These are phyloP conservation scores for Bipolaris gigantea DNA, from an alignment of 2,329 filamentous ascomycete genomes.

Conservation along the genomic window DNA sequence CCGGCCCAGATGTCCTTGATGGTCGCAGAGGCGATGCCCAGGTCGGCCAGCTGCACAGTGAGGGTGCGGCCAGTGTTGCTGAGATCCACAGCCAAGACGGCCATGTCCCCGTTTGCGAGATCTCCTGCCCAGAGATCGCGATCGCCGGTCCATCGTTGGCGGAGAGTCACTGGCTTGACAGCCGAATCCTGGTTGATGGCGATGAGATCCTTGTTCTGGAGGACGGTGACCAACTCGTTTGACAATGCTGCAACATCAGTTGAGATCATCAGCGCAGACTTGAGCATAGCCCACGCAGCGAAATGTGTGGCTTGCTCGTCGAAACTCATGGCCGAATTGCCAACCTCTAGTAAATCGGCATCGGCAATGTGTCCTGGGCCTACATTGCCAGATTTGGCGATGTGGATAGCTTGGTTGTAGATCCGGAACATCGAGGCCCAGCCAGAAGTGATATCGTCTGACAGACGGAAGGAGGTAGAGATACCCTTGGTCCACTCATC, in stretches of 20 bases:
- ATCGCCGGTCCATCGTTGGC: constrained; percentile 23
- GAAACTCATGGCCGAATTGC: constrained; percentile 21
- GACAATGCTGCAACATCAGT: constrained; percentile 20
- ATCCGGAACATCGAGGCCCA: constrained; percentile 24
- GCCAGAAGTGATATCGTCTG: constrained; percentile 20
- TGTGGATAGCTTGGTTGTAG: constrained; percentile 24
- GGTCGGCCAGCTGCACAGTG: constrained; percentile 15
- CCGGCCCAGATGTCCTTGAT: constrained; percentile 25
- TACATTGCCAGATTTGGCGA: constrained; percentile 19
- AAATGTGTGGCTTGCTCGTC: constrained; percentile 29
- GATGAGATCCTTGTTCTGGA: constrained; percentile 27
- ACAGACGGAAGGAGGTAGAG: constrained; percentile 25
- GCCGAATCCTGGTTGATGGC: constrained; percentile 25
- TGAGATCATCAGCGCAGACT: constrained; percentile 26
- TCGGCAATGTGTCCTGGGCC: constrained; percentile 24
- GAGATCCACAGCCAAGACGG: constrained; percentile 22
- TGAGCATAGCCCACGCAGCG: constrained; percentile 26
- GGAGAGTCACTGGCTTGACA: constrained; percentile 23
- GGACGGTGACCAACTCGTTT: constrained; percentile 13
- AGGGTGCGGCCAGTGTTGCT: constrained; percentile 21
- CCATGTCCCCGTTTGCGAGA: constrained; percentile 24
- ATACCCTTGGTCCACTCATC: constrained; percentile 22
- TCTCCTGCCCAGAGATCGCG: constrained; percentile 25
- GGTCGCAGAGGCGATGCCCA: constrained; percentile 19
- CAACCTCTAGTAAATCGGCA: constrained; percentile 24